Conservation (phyloP, 176 grass and related monocot genomes). For the Puya raimondii region DNA sequence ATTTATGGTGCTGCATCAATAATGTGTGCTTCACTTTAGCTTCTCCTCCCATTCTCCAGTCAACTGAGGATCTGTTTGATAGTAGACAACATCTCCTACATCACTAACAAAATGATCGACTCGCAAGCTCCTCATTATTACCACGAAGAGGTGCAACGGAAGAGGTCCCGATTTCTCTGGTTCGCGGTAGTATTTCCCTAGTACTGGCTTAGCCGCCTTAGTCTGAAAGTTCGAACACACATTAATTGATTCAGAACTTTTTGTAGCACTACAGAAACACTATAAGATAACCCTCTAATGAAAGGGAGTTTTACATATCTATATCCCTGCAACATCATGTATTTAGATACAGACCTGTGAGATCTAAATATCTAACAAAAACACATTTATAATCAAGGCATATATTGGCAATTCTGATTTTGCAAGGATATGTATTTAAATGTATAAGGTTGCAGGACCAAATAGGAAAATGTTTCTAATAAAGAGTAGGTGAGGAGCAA, state of each 20-base stretch:
- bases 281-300: no score
- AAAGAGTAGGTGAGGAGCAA: background rate
- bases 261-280: no score
- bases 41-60: conserved; percentile 2
- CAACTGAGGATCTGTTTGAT: conserved; percentile 55
- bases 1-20: background rate
- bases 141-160: conserved; percentile 44
- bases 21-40: conserved; percentile 4
- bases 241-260: background rate
- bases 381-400: background rate
- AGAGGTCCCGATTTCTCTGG: conserved; percentile 68
- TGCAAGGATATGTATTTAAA: no score
- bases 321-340: no score
- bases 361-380: background rate
- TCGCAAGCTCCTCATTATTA: conserved; percentile 67
- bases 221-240: conserved; percentile 31
- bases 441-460: background rate
- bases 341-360: no score
- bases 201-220: conserved; percentile 54
- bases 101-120: conserved; percentile 85
- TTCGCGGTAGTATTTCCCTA: conserved; percentile 67
- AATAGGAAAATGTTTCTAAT: background rate
- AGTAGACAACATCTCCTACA: conserved; percentile 67
- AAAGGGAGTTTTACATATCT: no score
- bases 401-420: no score